phyloP scores from a whole-genome alignment of 139 green algal genomes.

The Micromonas commoda region DNA sequence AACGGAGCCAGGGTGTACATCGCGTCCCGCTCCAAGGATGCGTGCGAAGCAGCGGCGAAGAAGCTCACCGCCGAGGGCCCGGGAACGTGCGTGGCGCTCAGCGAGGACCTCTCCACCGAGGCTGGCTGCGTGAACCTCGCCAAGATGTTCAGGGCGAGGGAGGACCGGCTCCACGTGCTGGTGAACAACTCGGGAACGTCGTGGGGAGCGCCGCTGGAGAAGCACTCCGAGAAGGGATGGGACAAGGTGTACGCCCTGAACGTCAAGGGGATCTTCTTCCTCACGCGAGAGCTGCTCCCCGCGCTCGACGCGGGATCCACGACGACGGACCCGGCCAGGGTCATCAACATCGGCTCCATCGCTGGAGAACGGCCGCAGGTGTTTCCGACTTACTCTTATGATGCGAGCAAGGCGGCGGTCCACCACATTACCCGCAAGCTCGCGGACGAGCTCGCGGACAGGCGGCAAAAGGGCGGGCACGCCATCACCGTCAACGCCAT shows the following conservation, averaged over 20 bases:
- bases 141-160: not conserved
- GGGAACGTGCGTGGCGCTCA: conserved; percentile 15
- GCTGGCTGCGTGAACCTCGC: not conserved
- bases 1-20: not conserved
- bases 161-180: conserved; percentile 22
- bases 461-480: not conserved
- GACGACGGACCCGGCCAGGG: not conserved
- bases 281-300: not conserved
- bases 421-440: conserved; percentile 29
- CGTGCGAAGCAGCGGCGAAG: not conserved
- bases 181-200: conserved; percentile 28
- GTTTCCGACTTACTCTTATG: conserved; percentile 30
- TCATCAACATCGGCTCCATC: conserved; percentile 32
- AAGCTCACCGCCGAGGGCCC: conserved; percentile 14
- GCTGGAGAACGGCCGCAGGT: conserved; percentile 28
- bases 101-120: conserved; percentile 18
- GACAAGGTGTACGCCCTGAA: conserved; percentile 24
- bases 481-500: conserved; percentile 32
- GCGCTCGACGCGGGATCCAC: not conserved
- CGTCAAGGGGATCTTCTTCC: conserved; percentile 21
- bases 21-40: not conserved
- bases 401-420: conserved; percentile 30
- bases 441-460: conserved; percentile 13
- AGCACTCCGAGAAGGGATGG: conserved; percentile 21
- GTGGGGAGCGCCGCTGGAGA: conserved; percentile 26